Percentiles rank a stretch among this genome's conserved stretches.
phyloP scores from a whole-genome alignment of 2,329 filamentous ascomycete genomes.

The Aspergillus ochraceus region DNA sequence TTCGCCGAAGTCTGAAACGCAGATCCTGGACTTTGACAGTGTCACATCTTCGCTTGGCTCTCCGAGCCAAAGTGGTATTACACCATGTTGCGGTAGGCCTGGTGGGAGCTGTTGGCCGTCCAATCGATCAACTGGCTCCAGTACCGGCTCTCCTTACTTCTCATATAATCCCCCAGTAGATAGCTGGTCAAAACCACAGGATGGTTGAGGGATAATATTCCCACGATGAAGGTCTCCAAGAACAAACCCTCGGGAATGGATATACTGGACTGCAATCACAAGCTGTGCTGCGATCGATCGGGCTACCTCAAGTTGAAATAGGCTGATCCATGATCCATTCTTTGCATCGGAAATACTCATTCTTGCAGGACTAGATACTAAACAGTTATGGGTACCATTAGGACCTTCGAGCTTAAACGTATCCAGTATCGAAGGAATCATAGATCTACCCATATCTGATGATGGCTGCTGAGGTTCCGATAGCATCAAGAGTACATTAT shows the following conservation, averaged over 20 bases:
- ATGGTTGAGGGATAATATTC: constrained; percentile 26
- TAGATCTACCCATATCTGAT: background rate
- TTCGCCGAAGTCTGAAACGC: constrained; percentile 30
- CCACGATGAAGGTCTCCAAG: constrained; percentile 29
- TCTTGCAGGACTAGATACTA: constrained; percentile 12
- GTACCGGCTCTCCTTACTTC: constrained; percentile 20
- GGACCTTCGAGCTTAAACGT: constrained; percentile 12
- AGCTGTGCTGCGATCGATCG: constrained; percentile 24
- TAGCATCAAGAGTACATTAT: constrained; percentile 1
- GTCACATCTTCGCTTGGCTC: constrained; percentile 23
- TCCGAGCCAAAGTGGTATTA: constrained; percentile 19
- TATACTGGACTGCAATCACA: constrained; percentile 21
- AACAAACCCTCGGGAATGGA: constrained; percentile 27
- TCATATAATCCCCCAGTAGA: constrained; percentile 22
- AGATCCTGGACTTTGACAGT: constrained; percentile 23
- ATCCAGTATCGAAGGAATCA: constrained; percentile 11
- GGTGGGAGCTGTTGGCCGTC: constrained; percentile 22
- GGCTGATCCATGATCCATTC: constrained; percentile 8
- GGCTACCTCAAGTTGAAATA: constrained; percentile 13
- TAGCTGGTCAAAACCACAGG: constrained; percentile 18
- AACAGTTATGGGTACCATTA: constrained; percentile 9
- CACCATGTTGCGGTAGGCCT: constrained; percentile 20
- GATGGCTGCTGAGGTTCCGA: background rate
- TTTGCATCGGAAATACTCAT: constrained; percentile 12
- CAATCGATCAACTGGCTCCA: constrained; percentile 19